phyloP scores from a whole-genome alignment of 2,329 filamentous ascomycete genomes.

The Penicillium sp. region DNA sequence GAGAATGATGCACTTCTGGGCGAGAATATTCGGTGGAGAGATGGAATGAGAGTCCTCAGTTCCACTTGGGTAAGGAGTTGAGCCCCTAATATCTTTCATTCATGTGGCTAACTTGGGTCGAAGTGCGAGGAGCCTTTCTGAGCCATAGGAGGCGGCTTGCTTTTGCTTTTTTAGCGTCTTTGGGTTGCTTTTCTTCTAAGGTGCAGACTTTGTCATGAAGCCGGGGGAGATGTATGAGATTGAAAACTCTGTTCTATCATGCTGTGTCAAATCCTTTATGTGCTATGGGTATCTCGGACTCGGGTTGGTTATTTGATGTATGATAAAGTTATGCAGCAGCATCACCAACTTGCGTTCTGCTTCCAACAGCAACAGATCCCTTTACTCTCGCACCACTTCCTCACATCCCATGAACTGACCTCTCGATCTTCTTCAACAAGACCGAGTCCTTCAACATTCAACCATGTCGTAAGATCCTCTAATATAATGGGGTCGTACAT shows the following conservation, averaged over 20 bases:
- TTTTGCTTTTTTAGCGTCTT: no score
- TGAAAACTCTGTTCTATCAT: neutral
- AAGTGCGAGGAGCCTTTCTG: no score
- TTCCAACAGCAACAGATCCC: slow-evolving; percentile 80
- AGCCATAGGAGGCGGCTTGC: no score
- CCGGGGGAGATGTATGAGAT: neutral
- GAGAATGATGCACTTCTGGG: neutral
- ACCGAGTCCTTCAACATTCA: slow-evolving; percentile 71
- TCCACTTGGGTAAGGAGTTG: neutral
- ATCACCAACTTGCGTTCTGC: slow-evolving; percentile 35
- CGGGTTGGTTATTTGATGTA: neutral
- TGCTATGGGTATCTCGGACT: neutral
- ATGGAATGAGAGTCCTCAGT: neutral
- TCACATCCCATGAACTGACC: slow-evolving; percentile 66
- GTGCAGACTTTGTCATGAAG: neutral
- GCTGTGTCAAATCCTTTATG: neutral
- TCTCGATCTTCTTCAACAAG: slow-evolving; percentile 66
- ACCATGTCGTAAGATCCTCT: slow-evolving; percentile 80
- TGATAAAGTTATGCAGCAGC: neutral
- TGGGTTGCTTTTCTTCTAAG: neutral
- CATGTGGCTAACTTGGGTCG: neutral
- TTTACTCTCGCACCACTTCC: slow-evolving; percentile 86
- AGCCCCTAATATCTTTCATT: no score
- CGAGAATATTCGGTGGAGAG: neutral
- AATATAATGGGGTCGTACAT: slow-evolving; percentile 89